Evolutionary conservation across 495 filamentous ascomycete genomes (phyloP).

Genomic region (Neurospora sublineolata): DNA sequence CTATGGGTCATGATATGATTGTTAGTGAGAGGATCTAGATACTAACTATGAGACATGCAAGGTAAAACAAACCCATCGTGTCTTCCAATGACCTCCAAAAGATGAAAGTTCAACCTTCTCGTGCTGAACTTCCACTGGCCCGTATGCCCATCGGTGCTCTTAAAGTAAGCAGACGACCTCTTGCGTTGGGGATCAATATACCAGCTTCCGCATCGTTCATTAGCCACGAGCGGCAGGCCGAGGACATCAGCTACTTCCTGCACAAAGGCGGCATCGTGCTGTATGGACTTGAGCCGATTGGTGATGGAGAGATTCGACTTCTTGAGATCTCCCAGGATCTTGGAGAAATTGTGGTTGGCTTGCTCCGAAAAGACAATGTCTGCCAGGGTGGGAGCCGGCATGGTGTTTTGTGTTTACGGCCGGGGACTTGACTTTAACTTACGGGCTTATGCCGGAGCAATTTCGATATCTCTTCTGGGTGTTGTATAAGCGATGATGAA

Average conservation of each 20-base stretch:
- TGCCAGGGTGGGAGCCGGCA: conserved; percentile 18
- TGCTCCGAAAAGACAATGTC: conserved; percentile 39
- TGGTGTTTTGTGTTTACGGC: background rate
- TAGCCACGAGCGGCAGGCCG: conserved; percentile 72
- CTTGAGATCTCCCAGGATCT: conserved; percentile 48
- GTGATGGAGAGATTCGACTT: conserved; percentile 62
- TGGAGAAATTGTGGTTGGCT: conserved; percentile 43
- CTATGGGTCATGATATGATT: conserved; percentile 28
- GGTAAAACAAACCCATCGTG: conserved; percentile 48
- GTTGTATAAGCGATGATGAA: background rate
- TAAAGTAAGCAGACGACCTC: conserved; percentile 74
- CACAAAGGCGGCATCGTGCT: conserved; percentile 57
- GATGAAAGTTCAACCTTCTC: conserved; percentile 70
- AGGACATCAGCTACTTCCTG: conserved; percentile 38
- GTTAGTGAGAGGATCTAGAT: background rate
- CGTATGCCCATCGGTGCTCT: conserved; percentile 90
- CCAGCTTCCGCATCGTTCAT: conserved; percentile 93
- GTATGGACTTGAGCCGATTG: conserved; percentile 69
- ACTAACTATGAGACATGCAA: background rate
- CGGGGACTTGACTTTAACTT: background rate
- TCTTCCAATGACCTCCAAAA: conserved; percentile 50
- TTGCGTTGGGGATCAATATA: conserved; percentile 65
- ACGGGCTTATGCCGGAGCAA: background rate
- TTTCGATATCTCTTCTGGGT: background rate
- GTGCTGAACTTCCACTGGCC: conserved; percentile 83